Conservation (phyloP, 1,284 basidiomycete species). For the Boletus smithii region DNA sequence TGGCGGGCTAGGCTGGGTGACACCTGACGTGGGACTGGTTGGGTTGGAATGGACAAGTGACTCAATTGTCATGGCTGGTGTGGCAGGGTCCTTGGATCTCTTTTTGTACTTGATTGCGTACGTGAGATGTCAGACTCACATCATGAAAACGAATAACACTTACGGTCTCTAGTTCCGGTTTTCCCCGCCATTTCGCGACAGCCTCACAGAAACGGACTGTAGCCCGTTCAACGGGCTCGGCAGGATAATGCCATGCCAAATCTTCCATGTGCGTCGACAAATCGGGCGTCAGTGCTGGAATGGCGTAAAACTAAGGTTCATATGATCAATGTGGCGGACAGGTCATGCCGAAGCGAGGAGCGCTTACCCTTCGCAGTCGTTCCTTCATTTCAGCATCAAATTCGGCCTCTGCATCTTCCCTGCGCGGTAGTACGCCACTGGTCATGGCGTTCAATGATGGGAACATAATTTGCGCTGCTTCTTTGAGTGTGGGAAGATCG, state of each 20-base stretch:
- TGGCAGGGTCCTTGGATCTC: conserved; percentile 35
- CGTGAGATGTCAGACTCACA: conserved; percentile 9
- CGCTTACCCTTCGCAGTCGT: conserved; percentile 59
- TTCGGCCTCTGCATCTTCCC: conserved; percentile 55
- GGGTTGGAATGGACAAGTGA: conserved; percentile 62
- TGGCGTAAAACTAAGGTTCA: conserved; percentile 61
- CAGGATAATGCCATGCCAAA: conserved; percentile 73
- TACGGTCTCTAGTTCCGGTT: conserved; percentile 77
- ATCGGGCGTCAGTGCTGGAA: conserved; percentile 65
- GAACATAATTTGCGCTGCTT: conserved; percentile 67
- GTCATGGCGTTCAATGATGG: conserved; percentile 46
- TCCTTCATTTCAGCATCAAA: conserved; percentile 67
- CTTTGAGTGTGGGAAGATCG: conserved; percentile 62
- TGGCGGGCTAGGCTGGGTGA: conserved; percentile 12
- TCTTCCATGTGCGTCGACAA: conserved; percentile 77
- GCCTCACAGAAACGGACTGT: conserved; percentile 76
- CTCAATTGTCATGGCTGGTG: conserved; percentile 52
- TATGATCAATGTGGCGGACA: conserved; percentile 10
- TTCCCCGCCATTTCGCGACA: conserved; percentile 73
- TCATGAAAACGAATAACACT: conserved; percentile 19
- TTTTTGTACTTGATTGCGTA: conserved; percentile 51
- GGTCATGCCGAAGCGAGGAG: not conserved
- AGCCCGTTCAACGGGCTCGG: conserved; percentile 75
- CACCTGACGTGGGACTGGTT: conserved; percentile 44
- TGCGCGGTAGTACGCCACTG: conserved; percentile 21